A percentile compares a stretch with the other conserved stretches of the same genome.
These are phyloP conservation scores for Solanum acaule DNA, from an alignment of 257 asterid genomes.

Conservation along the genomic window DNA sequence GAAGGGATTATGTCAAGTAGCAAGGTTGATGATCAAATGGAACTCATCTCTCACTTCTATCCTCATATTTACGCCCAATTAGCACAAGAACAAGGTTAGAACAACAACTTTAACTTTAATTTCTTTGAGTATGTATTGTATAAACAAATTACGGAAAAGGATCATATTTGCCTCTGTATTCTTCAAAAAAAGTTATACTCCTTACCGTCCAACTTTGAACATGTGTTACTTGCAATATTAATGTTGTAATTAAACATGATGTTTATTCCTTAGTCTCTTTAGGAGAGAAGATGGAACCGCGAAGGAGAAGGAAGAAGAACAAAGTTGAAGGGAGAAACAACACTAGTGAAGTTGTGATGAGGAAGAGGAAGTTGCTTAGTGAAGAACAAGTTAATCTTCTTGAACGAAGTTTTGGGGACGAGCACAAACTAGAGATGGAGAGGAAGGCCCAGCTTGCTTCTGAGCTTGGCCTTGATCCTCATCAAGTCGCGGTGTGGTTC, in stretches of 20 bases:
- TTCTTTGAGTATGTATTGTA: too few species aligned
- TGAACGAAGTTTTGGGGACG: conserved; percentile 32
- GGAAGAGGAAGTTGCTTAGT: conserved; percentile 11
- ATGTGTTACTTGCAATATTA: too few species aligned
- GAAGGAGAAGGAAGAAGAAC: conserved; percentile 25
- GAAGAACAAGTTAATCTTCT: conserved; percentile 12
- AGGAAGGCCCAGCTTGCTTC: conserved; percentile 11
- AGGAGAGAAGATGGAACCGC: conserved; percentile 12
- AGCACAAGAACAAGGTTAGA: too few species aligned
- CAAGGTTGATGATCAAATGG: too few species aligned
- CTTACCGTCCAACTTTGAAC: too few species aligned
- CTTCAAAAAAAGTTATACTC: too few species aligned
- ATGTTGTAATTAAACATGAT: background rate
- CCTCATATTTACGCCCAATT: too few species aligned
- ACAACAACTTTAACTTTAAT: too few species aligned
- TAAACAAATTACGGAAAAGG: too few species aligned
- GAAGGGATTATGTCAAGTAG: too few species aligned
- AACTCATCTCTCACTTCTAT: too few species aligned
- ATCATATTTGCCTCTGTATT: too few species aligned
- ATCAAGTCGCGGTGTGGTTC: background rate
- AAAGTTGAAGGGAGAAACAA: conserved; percentile 8
- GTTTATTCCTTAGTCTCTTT: background rate
- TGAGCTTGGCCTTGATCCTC: conserved; percentile 3
- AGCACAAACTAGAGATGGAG: conserved; percentile 19
- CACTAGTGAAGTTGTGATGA: background rate